phyloP scores from a whole-genome alignment of 1,139 yeast species.

The Zhuliangozyma blackwelliae region DNA sequence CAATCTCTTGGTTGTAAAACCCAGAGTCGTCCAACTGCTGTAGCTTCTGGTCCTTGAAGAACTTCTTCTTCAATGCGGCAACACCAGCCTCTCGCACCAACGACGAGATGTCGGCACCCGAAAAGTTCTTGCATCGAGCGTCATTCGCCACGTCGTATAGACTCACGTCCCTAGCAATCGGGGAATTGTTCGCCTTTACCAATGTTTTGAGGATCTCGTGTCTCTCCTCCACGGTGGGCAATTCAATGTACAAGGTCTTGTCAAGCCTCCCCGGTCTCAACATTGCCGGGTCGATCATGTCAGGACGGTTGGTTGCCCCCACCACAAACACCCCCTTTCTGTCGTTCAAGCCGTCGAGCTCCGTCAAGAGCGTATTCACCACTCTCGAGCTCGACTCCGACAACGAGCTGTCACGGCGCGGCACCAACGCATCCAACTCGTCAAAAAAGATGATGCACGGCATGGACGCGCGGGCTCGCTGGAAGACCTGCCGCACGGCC shows the following conservation, averaged over 20 bases:
- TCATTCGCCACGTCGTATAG: constrained; percentile 62
- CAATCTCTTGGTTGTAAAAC: constrained; percentile 27
- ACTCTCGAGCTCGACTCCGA: constrained; percentile 93
- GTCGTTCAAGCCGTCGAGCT: constrained; percentile 89
- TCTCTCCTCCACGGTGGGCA: constrained; percentile 77
- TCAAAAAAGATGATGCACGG: constrained; percentile 97
- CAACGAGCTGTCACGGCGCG: constrained; percentile 81
- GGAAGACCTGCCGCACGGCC: constrained; percentile 92
- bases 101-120: constrained; percentile 95
- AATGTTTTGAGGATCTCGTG: constrained; percentile 77
- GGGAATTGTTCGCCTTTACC: constrained; percentile 68
- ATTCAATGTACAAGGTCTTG: constrained; percentile 85
- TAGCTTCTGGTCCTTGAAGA: constrained; percentile 49
- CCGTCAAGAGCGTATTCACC: constrained; percentile 90
- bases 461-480: constrained; percentile 88
- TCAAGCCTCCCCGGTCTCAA: constrained; percentile 94
- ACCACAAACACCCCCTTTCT: constrained; percentile 90
- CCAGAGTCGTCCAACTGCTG: constrained; percentile 48
- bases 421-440: constrained; percentile 93
- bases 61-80: constrained; percentile 69
- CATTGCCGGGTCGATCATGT: constrained; percentile 98
- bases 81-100: constrained; percentile 92
- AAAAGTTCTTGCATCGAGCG: constrained; percentile 78
- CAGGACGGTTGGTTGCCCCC: constrained; percentile 97
- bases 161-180: constrained; percentile 62